Percentiles rank a stretch among this genome's conserved stretches.
phyloP scores from a whole-genome alignment of 2,329 filamentous ascomycete genomes.

The Cercospora canescens region DNA sequence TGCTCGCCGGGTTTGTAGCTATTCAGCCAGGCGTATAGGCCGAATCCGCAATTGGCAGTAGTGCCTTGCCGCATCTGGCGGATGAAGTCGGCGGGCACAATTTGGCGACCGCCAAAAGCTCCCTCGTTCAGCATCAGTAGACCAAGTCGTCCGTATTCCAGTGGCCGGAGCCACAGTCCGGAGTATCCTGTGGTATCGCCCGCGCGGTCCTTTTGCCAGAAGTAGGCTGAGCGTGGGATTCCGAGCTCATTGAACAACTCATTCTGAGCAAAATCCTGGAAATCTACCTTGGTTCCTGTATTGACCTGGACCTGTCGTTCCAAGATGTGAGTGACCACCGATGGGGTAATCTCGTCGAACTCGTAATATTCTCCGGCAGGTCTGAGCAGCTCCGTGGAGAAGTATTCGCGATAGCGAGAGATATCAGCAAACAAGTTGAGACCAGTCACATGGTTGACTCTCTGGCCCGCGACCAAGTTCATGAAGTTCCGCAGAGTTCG shows the following conservation, averaged over 20 bases:
- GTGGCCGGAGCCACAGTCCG: neutral
- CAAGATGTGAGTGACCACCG: neutral
- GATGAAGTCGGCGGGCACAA: neutral
- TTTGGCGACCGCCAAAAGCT: neutral
- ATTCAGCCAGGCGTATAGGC: neutral
- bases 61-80: neutral
- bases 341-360: neutral
- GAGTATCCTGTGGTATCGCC: neutral
- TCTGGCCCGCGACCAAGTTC: neutral
- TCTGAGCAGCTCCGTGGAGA: neutral
- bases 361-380: neutral
- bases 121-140: neutral
- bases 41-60: neutral
- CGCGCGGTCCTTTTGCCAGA: neutral
- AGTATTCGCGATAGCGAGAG: neutral
- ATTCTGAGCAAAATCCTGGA: neutral
- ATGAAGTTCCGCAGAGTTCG: neutral
- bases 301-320: neutral
- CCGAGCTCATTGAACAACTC: neutral
- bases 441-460: neutral
- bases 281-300: neutral
- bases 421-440: neutral
- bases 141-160: neutral
- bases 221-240: neutral
- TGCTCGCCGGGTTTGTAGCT: neutral